Base-by-base conservation (phyloP, 176 grass and related monocot genomes). In the Olyra latifolia region DNA sequence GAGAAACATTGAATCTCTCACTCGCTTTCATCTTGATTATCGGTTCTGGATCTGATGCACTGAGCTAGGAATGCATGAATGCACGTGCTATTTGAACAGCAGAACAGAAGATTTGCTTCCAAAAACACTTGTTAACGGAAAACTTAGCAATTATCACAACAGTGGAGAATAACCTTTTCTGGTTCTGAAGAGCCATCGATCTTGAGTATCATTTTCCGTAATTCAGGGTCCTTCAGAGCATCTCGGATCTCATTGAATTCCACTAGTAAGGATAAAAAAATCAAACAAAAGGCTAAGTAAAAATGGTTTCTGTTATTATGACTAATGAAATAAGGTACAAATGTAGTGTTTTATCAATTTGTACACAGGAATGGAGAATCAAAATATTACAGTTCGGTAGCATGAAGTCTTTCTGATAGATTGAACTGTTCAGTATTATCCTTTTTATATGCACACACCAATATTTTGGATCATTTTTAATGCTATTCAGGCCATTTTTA, bases 181-280 rank as follows among this genome's bases (percentile, higher is more conserved):
- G 89, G 82, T 83, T 92, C 93, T 23, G 43, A 50, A 48, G 89
- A 88, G 44, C 82, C 86, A 57, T 95, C 93, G 50, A 92, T 88
- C 70, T 77, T 73, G 48, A 88, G 74, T 81, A 95, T 77, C 73
- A 88, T 64, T 79, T 86, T 80, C 69, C 83, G 90, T 41, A 95
- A 68, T 74, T 90, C 79, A 47, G 83, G 35, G 58, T 87, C 79
- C 84, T 80, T 95, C 42, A 90, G 59, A 29, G 78, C 87, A 80
- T 90, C 90, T 83, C 74, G 71, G 40, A 95, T 85, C 71, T 86
- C 93, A 44, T 83, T 63, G 39, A 84, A 75, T 81, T 86, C 87
- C 56, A 29, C 93, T 95, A 39, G 58, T 29, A 74, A 73, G 16
- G 50, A 82, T 24, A 66, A 3, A 23, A 64, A 81, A 6, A 64